Evolutionary conservation across 192 early-diverging fungal species (phyloP), one percentile per base, ranked within the genome.

Genomic region (Glomus cerebriforme): DNA sequence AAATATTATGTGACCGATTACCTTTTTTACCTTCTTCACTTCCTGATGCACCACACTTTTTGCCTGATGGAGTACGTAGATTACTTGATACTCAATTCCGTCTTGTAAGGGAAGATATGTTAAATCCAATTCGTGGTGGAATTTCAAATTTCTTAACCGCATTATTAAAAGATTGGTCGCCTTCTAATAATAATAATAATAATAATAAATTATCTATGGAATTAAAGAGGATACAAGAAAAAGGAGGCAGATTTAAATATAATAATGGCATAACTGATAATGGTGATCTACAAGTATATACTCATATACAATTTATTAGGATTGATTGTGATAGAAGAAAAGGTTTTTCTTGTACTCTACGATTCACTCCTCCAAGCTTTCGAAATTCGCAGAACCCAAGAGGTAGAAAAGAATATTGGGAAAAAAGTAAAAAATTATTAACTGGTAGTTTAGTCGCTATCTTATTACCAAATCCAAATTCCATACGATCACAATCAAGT

Each of bases 21-120:
- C 88, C 90, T 0, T 86, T 82, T 70, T 72, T 92, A 27, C 91
- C 91, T 7, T 83, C 84, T 10, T 74, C 59, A 22, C 39, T 79
- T n/a, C 72, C 72, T 5, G 80, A 80, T 27, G 63, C 81, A 0
- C 85, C 82, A 5, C 88, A 90, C 74, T 88, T 85, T 73, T 63
- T 90, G 1, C 76, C 81, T 5, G 32, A 47, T 34, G 91, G 90
- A 0, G 79, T 83, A 60, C 80, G 73, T 3, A 83, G 87, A 2
- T 82, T 87, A 29, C 26, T 91, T 13, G 90, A 92, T 79, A 86
- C 80, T 12, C 87, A 91, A 66, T 92, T 91, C 67, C 88, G 90
- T 0, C 79, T 92, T 9, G 80, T 90, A 19, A 77, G 91, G 10
- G 90, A 92, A 65, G 91, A 92, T 45, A 81, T 90, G 79, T 67